Conservation (phyloP, 371 early-diverging fungal genomes). For the Gilbertella persicaria region DNA sequence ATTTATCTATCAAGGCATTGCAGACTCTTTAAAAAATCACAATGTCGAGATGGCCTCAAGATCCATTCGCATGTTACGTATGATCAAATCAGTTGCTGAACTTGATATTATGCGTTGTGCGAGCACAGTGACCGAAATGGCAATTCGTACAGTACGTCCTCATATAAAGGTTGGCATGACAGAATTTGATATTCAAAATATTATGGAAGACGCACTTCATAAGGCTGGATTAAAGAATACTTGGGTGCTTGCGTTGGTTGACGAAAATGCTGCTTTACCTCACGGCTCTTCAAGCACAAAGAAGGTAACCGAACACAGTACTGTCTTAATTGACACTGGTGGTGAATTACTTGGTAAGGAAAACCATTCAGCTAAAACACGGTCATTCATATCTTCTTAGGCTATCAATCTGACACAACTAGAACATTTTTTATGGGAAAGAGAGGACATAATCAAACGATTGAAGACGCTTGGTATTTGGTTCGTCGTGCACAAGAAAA, state of each 20-base stretch:
- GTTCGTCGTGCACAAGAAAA: constrained; percentile 54
- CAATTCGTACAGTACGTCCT: constrained; percentile 47
- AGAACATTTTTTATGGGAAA: constrained; percentile 54
- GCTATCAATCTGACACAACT: constrained; percentile 56
- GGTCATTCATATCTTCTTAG: not conserved
- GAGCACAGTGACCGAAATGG: constrained; percentile 50
- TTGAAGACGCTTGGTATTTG: constrained; percentile 56
- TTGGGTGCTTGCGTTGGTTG: constrained; percentile 57
- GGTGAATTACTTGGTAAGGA: constrained; percentile 46
- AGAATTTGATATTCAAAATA: constrained; percentile 44
- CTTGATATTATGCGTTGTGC: constrained; percentile 57
- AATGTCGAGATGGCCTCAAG: constrained; percentile 43
- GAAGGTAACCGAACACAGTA: constrained; percentile 39
- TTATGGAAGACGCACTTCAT: constrained; percentile 38
- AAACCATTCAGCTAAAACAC: not conserved
- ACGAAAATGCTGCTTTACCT: constrained; percentile 57
- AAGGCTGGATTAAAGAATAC: constrained; percentile 49
- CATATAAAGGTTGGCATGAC: constrained; percentile 46
- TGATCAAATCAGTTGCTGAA: constrained; percentile 55
- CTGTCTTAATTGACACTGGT: constrained; percentile 59
- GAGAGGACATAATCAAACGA: constrained; percentile 47
- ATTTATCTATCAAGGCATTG: constrained; percentile 50
- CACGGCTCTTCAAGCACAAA: constrained; percentile 56
- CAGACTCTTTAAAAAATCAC: constrained; percentile 12
- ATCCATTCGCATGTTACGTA: constrained; percentile 44